Base-by-base conservation (phyloP, 306 rosid genomes). In the Casuarina glauca region DNA sequence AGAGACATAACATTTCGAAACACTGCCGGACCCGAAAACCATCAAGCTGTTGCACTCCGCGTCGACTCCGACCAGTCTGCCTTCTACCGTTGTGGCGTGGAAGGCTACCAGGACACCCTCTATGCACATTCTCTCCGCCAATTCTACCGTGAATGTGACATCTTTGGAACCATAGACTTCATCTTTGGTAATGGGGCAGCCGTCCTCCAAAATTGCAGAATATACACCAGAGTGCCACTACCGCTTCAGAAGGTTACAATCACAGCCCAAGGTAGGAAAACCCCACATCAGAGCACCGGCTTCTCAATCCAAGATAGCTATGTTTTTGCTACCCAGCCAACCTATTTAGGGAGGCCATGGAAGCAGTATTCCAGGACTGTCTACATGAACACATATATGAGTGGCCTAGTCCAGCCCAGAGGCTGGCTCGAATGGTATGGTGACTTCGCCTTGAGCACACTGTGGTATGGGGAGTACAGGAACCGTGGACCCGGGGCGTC, bases 401-500 rank as follows among this genome's bases (percentile, higher is more conserved):
- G 93, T 62, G 86, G 82, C 11, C 77, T 89, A 4, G 97, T 93
- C 15, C 97, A 93, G 78, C 93, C 93, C 9, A 76, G 85, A 66
- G 97, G 97, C 49, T 93, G 97, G 94, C 94, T 93, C 1, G 94
- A 89, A 84, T 91, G 97, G 97, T 68, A 77, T 16, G 97, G 96
- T 2, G 69, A 91, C 79, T 93, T 93, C 69, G 97, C 94, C 4
- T 74, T 93, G 75, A 10, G 81, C 79, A 91, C 97, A 0, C 69
- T 93, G 77, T 93, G 97, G 96, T 91, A 91, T n/a, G 97, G 96
- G 6, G 97, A 93, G 86, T 93, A 91, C 3, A 85, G 80, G 16
- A 93, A 88, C 16, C 79, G 75, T 69, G 97, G 97, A 42, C 94
- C 96, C 0, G 96, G 97, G 52, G 78, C 91, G 5, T 4, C 69